Evolutionary conservation across 176 grass and related monocot species (phyloP).

Genomic region (Juncus effusus): DNA sequence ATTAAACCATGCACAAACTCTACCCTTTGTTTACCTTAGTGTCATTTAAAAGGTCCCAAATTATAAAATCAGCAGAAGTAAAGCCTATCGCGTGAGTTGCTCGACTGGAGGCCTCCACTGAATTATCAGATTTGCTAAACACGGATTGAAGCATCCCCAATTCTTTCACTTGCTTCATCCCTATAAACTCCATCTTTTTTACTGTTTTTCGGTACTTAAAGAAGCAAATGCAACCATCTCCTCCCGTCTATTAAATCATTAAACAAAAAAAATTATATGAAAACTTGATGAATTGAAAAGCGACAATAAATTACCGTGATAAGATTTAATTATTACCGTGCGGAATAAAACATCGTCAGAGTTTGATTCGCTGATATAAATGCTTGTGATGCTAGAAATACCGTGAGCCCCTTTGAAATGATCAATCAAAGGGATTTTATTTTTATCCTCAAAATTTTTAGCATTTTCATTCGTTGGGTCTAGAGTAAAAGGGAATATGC

Average conservation of each 20-base stretch:
- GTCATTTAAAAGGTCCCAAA: constrained; percentile 90
- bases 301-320: not conserved
- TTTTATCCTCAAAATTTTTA: constrained; percentile 34
- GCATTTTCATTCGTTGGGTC: constrained; percentile 16
- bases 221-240: constrained; percentile 94
- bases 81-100: constrained; percentile 76
- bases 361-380: constrained; percentile 48
- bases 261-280: constrained; percentile 29
- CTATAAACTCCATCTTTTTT: constrained; percentile 57
- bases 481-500: constrained; percentile 57
- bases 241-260: constrained; percentile 71
- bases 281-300: constrained; percentile 2
- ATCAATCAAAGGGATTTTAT: constrained; percentile 46
- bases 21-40: constrained; percentile 46
- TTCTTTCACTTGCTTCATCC: constrained; percentile 95
- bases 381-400: constrained; percentile 83
- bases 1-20: no score
- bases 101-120: constrained; percentile 23
- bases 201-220: constrained; percentile 59
- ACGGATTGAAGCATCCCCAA: constrained; percentile 71
- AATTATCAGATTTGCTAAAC: constrained; percentile 20
- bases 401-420: constrained; percentile 93
- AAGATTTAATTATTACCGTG: constrained; percentile 44
- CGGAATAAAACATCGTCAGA: constrained; percentile 50
- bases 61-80: constrained; percentile 89